Base-by-base conservation (phyloP, 306 rosid species). In the Vicia villosa region DNA sequence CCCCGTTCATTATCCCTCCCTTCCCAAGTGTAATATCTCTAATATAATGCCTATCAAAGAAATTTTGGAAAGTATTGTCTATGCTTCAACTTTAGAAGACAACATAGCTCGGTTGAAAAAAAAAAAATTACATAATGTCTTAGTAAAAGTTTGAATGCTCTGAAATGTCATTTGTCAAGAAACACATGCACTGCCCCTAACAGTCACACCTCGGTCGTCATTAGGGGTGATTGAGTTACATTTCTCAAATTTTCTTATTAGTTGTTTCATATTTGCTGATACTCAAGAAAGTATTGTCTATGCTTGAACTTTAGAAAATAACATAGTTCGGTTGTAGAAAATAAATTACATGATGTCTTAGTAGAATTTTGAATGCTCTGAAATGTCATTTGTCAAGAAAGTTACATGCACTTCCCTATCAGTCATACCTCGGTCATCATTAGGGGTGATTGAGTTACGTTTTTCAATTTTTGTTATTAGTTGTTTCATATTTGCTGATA, bases 241-340 rank as follows among this genome's bases (percentile, higher is more conserved):
- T 12, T 58, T 20, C 64, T 74, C 49, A 42, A 51, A 70, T 60
- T 56, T 70, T 58, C 60, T 55, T 37, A 47, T 60, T 45, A 67
- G 56, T 52, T 73, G 22, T 63, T 72, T 66, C 41, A 20, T 70
- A 13, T 75, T 34, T 69, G 81, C 34, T 83, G 74, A 67, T 75
- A 0, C 41, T 73, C 80, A 62, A 74, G 26, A 22, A 28, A 26
- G 50, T 51, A 51, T 30, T 42, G 32, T 42, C 40, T 54, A 15
- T 9, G 38, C 57, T 59, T 73, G 38, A 45, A 73, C 51, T 66
- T 59, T 20, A 34, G 28, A 24, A 58, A 60, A 61, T 52, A 66
- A 50, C 50, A 17, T 16, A 49, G 24, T 2, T 47, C 10, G 22
- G 54, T 54, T 17, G 55, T 55, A 20, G 15, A 56, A 36, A 22